Conservation (phyloP, 306 rosid genomes). For the Castanea mollissima region DNA sequence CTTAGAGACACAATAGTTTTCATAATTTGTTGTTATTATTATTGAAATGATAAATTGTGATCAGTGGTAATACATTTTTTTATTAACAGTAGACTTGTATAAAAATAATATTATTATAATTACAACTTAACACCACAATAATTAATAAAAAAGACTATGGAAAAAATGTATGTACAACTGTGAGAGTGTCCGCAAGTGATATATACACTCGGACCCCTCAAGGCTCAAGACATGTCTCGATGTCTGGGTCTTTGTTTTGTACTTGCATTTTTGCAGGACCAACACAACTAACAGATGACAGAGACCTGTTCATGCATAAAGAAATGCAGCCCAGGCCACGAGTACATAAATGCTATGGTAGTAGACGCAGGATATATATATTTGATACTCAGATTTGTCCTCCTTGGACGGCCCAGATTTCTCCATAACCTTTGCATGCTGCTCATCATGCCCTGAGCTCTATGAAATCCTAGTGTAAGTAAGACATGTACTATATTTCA, state of each 20-base stretch:
- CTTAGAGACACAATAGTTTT: no score
- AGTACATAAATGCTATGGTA: constrained; percentile 24
- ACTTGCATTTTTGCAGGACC: constrained; percentile 41
- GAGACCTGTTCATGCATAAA: constrained; percentile 42
- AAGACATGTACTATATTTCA: constrained; percentile 29
- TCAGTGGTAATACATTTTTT: no score
- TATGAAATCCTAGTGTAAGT: constrained; percentile 34
- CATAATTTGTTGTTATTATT: no score
- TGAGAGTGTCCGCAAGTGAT: not conserved
- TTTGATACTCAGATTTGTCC: constrained; percentile 29
- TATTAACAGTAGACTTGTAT: no score
- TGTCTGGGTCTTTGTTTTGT: constrained; percentile 52
- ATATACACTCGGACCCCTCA: constrained; percentile 33
- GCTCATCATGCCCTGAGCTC: constrained; percentile 37
- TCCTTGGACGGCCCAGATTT: constrained; percentile 40
- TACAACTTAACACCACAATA: no score
- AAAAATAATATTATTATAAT: no score
- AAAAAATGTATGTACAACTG: no score
- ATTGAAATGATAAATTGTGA: no score
- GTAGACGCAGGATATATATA: constrained; percentile 26
- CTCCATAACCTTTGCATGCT: constrained; percentile 7
- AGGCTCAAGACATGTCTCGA: constrained; percentile 43
- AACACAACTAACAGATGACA: constrained; percentile 58
- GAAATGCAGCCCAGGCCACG: constrained; percentile 4
- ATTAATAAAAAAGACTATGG: no score